These are phyloP conservation scores for Tolypocladium tropicale DNA, from an alignment of 2,329 filamentous ascomycete genomes.

Conservation along the genomic window DNA sequence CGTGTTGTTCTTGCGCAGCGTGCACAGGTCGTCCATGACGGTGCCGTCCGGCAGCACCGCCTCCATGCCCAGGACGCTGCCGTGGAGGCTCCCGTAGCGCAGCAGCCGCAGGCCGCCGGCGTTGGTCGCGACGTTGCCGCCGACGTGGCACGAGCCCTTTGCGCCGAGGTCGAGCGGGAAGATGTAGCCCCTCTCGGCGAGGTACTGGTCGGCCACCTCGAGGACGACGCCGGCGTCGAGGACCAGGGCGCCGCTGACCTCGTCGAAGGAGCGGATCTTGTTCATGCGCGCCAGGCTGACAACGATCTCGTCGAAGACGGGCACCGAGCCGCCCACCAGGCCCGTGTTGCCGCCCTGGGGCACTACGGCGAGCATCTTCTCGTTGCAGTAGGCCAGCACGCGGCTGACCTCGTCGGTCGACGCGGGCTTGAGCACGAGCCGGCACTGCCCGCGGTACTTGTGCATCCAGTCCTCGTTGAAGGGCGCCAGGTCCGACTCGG, in stretches of 20 bases:
- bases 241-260: slow-evolving; percentile 82
- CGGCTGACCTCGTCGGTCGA: slow-evolving; percentile 82
- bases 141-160: slow-evolving; percentile 93
- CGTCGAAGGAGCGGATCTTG: slow-evolving; percentile 81
- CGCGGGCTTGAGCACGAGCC: slow-evolving; percentile 76
- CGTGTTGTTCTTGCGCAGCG: slow-evolving; percentile 94
- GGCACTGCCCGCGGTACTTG: slow-evolving; percentile 88
- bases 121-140: slow-evolving; percentile 92
- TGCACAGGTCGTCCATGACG: slow-evolving; percentile 78
- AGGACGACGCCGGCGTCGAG: slow-evolving; percentile 87
- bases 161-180: slow-evolving; percentile 97
- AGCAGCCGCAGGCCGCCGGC: slow-evolving; percentile 84
- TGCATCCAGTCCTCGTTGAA: slow-evolving; percentile 99
- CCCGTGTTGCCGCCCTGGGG: slow-evolving; percentile 97
- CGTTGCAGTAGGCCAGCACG: slow-evolving; percentile 90
- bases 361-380: slow-evolving; percentile 83
- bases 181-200: slow-evolving; percentile 75
- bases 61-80: slow-evolving; percentile 84
- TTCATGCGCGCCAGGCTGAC: slow-evolving; percentile 88
- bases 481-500: slow-evolving; percentile 69
- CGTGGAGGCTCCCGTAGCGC: slow-evolving; percentile 89
- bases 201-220: slow-evolving; percentile 76
- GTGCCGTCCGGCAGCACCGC: slow-evolving; percentile 90
- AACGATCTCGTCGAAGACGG: slow-evolving; percentile 97
- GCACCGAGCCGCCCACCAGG: slow-evolving; percentile 87